Evolutionary conservation across 2,329 filamentous ascomycete genomes (phyloP).

Genomic region (Talaromyces albobiverticillius): DNA sequence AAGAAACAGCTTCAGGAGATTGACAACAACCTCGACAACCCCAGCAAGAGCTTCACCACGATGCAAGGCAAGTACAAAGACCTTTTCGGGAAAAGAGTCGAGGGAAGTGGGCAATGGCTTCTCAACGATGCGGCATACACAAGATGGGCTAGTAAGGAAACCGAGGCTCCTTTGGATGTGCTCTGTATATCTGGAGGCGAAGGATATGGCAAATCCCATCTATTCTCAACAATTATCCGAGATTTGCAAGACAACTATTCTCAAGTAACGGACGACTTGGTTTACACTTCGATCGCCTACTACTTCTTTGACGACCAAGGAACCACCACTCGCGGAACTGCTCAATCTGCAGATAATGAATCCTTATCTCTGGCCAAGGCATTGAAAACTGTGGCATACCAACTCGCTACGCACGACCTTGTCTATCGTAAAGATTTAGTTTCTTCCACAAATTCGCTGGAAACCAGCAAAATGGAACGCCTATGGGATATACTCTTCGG

Average conservation of each 20-base stretch:
- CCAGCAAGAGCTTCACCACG: background rate
- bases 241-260: background rate
- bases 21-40: background rate
- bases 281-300: background rate
- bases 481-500: background rate
- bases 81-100: background rate
- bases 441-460: background rate
- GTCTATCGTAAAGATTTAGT: background rate
- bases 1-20: background rate
- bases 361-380: background rate
- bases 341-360: background rate
- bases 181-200: background rate
- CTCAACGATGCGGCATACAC: background rate
- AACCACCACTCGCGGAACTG: background rate
- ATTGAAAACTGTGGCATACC: background rate
- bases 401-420: background rate
- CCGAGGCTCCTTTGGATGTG: background rate
- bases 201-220: background rate
- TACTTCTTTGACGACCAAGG: background rate
- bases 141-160: background rate
- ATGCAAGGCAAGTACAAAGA: background rate
- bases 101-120: background rate
- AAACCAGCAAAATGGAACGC: background rate
- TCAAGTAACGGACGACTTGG: background rate
- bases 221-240: background rate